Conservation (phyloP, 2,329 filamentous ascomycete genomes). For the Penicillium sp. region DNA sequence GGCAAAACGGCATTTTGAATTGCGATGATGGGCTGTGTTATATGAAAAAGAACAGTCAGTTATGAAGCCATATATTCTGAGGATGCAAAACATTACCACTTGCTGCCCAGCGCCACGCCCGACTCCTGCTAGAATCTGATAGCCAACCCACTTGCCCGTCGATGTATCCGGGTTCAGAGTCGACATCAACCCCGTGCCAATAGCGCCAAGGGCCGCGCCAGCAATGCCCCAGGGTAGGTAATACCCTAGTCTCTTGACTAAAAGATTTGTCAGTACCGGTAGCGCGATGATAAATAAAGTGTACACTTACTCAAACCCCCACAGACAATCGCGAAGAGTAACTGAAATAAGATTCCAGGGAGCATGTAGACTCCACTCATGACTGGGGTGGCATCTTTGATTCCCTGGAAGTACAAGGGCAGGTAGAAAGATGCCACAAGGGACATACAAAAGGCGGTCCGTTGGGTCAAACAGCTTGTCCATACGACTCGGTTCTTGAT, state of each 20-base stretch:
- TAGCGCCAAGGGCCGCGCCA: slow-evolving; percentile 1
- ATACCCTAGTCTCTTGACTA: neutral
- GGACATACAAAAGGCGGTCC: neutral
- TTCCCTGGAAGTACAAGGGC: slow-evolving; percentile 50
- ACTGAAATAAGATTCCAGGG: slow-evolving; percentile 26
- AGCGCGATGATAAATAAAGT: neutral
- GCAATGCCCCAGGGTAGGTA: slow-evolving; percentile 16
- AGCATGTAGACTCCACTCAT: slow-evolving; percentile 25
- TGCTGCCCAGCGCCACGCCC: slow-evolving; percentile 24
- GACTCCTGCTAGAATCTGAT: slow-evolving; percentile 31
- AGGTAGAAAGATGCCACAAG: slow-evolving; percentile 45
- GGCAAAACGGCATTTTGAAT: slow-evolving; percentile 25
- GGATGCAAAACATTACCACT: neutral
- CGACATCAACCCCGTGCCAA: slow-evolving; percentile 23
- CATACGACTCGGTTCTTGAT: slow-evolving; percentile 39
- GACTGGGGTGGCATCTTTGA: slow-evolving; percentile 27
- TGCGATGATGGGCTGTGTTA: slow-evolving; percentile 25
- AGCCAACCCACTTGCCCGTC: slow-evolving; percentile 31
- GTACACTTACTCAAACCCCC: slow-evolving; percentile 27
- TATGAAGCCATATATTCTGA: neutral
- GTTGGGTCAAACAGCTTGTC: neutral
- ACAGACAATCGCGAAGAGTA: slow-evolving; percentile 32
- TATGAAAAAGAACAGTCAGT: neutral
- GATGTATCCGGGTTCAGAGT: slow-evolving; percentile 12
- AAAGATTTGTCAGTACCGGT: neutral